Evolutionary conservation across 169 alveolate species (phyloP).

Genomic region (Plasmodium cynomolgi): DNA sequence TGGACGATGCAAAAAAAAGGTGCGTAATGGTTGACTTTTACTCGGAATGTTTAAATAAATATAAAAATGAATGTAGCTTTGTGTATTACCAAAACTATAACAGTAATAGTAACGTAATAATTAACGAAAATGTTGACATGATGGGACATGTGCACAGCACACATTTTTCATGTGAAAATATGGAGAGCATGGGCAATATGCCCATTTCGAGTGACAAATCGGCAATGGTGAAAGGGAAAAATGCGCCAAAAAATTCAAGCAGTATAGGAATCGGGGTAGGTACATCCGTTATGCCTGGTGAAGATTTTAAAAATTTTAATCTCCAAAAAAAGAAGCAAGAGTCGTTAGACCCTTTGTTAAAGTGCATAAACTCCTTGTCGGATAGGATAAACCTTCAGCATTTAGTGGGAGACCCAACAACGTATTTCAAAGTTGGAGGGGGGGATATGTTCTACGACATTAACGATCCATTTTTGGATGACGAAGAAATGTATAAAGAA

Average conservation of each 20-base stretch:
- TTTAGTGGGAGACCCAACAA: constrained; percentile 84
- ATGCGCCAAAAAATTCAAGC: neutral
- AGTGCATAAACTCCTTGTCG: constrained; percentile 84
- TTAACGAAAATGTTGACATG: constrained; percentile 28
- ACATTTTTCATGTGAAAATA: constrained; percentile 5
- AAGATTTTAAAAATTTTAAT: constrained; percentile 72
- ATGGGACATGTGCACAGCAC: neutral
- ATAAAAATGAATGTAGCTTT: constrained; percentile 80
- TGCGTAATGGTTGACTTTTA: constrained; percentile 79
- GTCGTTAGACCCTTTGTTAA: constrained; percentile 82
- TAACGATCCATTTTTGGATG: constrained; percentile 87
- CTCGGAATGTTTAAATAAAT: constrained; percentile 82
- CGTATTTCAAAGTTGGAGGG: constrained; percentile 84
- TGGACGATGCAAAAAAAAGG: neutral
- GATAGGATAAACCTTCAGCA: constrained; percentile 85
- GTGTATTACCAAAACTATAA: constrained; percentile 78
- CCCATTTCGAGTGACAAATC: constrained; percentile 22
- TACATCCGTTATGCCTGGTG: constrained; percentile 5
- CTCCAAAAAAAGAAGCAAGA: constrained; percentile 82
- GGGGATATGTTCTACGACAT: constrained; percentile 88
- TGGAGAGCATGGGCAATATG: neutral
- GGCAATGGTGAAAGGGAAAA: constrained; percentile 11
- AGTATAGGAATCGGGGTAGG: neutral
- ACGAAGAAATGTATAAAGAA: constrained; percentile 82
- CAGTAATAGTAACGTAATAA: constrained; percentile 46